These are phyloP conservation scores for Elongisporangium undulatum DNA, from an alignment of 352 stramenopile species.

Conservation along the genomic window DNA sequence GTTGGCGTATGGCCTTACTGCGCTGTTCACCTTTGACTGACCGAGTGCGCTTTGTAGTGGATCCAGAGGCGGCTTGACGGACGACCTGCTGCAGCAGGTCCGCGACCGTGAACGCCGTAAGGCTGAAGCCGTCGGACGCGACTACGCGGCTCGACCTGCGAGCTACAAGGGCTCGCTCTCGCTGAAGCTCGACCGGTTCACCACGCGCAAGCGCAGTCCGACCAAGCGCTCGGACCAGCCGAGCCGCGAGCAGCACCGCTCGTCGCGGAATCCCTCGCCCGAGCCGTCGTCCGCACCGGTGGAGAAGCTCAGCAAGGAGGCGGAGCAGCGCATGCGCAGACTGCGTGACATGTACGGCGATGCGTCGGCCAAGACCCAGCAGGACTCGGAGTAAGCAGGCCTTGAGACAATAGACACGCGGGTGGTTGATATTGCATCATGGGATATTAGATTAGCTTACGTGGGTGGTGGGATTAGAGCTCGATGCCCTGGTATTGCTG, in stretches of 20 bases:
- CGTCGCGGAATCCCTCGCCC: constrained; percentile 1
- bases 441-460: not conserved
- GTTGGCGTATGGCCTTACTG: not conserved
- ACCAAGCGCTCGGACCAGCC: constrained; percentile 37
- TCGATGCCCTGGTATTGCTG: not conserved
- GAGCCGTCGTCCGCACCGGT: not conserved
- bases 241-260: constrained; percentile 1
- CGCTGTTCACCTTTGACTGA: not conserved
- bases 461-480: not conserved
- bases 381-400: constrained; percentile 4
- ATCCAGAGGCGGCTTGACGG: constrained; percentile 28
- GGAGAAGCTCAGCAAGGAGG: constrained; percentile 25
- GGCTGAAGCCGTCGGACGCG: constrained; percentile 80
- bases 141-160: constrained; percentile 87
- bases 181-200: constrained; percentile 89
- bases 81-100: constrained; percentile 90
- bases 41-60: constrained; percentile 4
- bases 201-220: constrained; percentile 66
- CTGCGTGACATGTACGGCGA: constrained; percentile 82
- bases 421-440: not conserved
- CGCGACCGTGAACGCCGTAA: constrained; percentile 89
- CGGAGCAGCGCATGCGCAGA: constrained; percentile 62
- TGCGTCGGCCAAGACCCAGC: constrained; percentile 32
- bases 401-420: not conserved
- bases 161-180: constrained; percentile 93